phyloP scores from a whole-genome alignment of 1,139 yeast genomes.

The Geotrichum fermentans region DNA sequence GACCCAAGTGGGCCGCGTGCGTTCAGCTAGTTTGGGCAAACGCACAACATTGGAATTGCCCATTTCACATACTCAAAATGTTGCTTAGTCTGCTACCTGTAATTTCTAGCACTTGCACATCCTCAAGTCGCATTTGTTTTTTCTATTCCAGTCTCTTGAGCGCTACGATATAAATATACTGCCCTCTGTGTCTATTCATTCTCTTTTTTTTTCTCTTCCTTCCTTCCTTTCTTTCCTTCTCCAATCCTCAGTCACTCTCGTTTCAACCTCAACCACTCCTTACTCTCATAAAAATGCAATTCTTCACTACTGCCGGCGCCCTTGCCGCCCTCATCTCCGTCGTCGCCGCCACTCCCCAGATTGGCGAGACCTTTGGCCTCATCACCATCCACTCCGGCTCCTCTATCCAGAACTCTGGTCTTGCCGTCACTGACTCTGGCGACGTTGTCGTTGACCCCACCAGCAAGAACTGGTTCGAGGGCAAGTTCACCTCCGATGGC shows the following conservation, averaged over 20 bases:
- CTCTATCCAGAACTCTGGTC: slow-evolving; percentile 3
- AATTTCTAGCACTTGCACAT: too few species aligned
- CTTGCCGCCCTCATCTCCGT: slow-evolving; percentile 3
- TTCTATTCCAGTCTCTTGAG: too few species aligned
- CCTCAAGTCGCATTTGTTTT: too few species aligned
- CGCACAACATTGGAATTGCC: too few species aligned
- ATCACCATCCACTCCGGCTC: slow-evolving; percentile 15
- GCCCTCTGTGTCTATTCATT: background rate
- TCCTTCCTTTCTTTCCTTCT: background rate
- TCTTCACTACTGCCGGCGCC: slow-evolving; percentile 2
- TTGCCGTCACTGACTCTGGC: background rate
- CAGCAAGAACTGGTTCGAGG: background rate
- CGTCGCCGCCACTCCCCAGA: slow-evolving; percentile 11
- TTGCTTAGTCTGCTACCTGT: too few species aligned
- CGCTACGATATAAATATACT: too few species aligned
- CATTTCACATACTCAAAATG: too few species aligned
- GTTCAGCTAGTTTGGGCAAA: too few species aligned
- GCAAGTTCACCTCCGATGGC: slow-evolving; percentile 4
- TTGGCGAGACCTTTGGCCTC: slow-evolving; percentile 13
- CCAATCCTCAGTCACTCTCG: too few species aligned
- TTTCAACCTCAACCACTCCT: too few species aligned
- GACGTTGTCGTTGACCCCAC: background rate
- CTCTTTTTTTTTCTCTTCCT: background rate
- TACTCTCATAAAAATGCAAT: slow-evolving; percentile 9
- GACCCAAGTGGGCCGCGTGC: too few species aligned